phyloP scores from a whole-genome alignment of 495 filamentous ascomycete species.

The Penicillium mononematosum region DNA sequence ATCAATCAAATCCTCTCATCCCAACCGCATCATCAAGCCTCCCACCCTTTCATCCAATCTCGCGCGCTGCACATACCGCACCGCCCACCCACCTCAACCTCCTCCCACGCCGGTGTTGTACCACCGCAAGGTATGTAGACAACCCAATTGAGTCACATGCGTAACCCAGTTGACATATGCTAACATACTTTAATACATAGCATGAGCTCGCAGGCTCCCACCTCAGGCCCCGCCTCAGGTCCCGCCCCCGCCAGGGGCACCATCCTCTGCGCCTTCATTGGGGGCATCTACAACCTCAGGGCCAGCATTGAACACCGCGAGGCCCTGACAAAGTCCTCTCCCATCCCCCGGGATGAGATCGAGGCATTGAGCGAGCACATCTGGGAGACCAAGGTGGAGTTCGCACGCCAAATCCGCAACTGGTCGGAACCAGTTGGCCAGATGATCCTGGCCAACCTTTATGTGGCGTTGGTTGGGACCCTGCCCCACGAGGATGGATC shows the following conservation, averaged over 20 bases:
- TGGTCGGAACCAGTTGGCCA: background rate
- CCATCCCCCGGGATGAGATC: background rate
- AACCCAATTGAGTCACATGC: no score
- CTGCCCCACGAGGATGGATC: background rate
- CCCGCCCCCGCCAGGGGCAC: background rate
- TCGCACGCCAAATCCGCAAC: background rate
- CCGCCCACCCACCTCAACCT: background rate
- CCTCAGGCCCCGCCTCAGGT: no score
- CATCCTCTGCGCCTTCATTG: background rate
- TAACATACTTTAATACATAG: no score
- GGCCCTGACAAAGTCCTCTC: background rate
- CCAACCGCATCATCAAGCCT: background rate
- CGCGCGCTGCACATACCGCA: background rate
- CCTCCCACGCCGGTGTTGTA: background rate
- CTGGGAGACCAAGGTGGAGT: background rate
- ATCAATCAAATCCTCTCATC: background rate
- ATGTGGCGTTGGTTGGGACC: background rate
- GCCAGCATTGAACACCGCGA: background rate
- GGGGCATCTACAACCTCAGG: background rate
- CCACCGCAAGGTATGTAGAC: no score
- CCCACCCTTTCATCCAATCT: no score
- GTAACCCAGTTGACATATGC: no score
- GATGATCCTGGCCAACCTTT: background rate
- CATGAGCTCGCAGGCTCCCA: no score
- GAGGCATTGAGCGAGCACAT: background rate